Conservation (phyloP, 805 yeast species). For the Lipomyces spencermartinsiae region DNA sequence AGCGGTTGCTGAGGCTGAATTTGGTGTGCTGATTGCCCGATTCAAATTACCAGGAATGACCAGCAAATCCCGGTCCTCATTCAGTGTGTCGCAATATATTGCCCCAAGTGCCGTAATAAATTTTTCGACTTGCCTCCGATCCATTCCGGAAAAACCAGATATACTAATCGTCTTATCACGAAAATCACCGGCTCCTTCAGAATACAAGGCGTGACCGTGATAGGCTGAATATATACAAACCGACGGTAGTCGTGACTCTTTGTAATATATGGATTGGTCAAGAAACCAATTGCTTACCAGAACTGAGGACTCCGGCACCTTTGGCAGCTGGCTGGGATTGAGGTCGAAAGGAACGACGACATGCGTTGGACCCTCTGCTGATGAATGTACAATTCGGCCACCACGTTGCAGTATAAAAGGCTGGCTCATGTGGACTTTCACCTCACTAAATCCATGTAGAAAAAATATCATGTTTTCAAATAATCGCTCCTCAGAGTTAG, state of each 20-base stretch:
- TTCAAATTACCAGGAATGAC: slow-evolving; percentile 45
- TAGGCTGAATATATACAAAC: slow-evolving; percentile 28
- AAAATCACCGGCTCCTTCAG: slow-evolving; percentile 44
- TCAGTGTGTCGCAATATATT: slow-evolving; percentile 56
- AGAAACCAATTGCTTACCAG: slow-evolving; percentile 80
- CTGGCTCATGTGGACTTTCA: slow-evolving; percentile 15
- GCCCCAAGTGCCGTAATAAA: slow-evolving; percentile 63
- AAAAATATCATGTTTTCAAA: slow-evolving; percentile 20
- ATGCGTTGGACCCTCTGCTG: slow-evolving; percentile 28
- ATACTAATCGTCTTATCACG: slow-evolving; percentile 53
- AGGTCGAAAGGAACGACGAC: slow-evolving; percentile 30
- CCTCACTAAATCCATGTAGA: slow-evolving; percentile 21
- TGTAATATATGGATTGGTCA: slow-evolving; percentile 72
- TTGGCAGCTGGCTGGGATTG: slow-evolving; percentile 20
- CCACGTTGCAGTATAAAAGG: slow-evolving; percentile 32
- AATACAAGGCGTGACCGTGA: slow-evolving; percentile 56
- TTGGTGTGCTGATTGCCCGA: slow-evolving; percentile 5
- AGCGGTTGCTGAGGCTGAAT: slow-evolving; percentile 13
- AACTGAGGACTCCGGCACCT: slow-evolving; percentile 37
- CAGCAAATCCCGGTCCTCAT: slow-evolving; percentile 60
- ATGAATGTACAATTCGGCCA: slow-evolving; percentile 11
- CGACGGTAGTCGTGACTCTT: slow-evolving; percentile 44
- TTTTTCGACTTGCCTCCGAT: slow-evolving; percentile 70
- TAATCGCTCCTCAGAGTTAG: slow-evolving; percentile 5
- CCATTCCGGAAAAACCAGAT: slow-evolving; percentile 81